Evolutionary conservation across 2,329 filamentous ascomycete species (phyloP).

Genomic region (Colletotrichum chlorophyti): DNA sequence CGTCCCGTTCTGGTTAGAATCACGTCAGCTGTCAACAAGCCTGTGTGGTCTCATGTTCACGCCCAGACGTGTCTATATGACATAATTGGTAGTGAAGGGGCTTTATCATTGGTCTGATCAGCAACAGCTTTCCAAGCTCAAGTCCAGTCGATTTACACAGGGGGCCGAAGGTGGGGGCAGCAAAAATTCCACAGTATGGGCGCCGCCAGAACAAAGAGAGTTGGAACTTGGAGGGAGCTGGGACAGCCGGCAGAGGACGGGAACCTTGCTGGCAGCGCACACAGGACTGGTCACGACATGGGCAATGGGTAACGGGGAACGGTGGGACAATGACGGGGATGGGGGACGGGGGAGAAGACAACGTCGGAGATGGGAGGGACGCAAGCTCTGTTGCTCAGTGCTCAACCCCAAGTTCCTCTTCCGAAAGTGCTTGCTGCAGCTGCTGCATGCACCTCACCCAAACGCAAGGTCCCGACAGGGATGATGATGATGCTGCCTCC

Average conservation of each 20-base stretch:
- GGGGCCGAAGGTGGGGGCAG: too few species aligned
- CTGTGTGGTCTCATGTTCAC: background rate
- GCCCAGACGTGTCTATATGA: background rate
- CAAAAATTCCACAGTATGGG: too few species aligned
- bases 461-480: constrained; percentile 23
- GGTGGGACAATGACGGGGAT: too few species aligned
- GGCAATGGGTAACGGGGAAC: too few species aligned
- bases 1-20: constrained; percentile 16
- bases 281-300: too few species aligned
- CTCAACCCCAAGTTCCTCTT: too few species aligned
- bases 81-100: background rate
- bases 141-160: constrained; percentile 20
- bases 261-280: too few species aligned
- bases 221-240: background rate
- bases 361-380: too few species aligned
- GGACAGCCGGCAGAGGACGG: too few species aligned
- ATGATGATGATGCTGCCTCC: constrained; percentile 26
- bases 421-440: background rate
- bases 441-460: constrained; percentile 10
- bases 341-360: background rate
- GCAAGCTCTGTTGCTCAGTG: too few species aligned
- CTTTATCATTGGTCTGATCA: constrained; percentile 4
- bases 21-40: constrained; percentile 12
- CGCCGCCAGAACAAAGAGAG: too few species aligned
- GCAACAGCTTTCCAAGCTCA: background rate